A percentile compares a stretch with the other conserved stretches of the same genome.
phyloP scores from a whole-genome alignment of 2,329 filamentous ascomycete species.

The Claviceps arundinis region DNA sequence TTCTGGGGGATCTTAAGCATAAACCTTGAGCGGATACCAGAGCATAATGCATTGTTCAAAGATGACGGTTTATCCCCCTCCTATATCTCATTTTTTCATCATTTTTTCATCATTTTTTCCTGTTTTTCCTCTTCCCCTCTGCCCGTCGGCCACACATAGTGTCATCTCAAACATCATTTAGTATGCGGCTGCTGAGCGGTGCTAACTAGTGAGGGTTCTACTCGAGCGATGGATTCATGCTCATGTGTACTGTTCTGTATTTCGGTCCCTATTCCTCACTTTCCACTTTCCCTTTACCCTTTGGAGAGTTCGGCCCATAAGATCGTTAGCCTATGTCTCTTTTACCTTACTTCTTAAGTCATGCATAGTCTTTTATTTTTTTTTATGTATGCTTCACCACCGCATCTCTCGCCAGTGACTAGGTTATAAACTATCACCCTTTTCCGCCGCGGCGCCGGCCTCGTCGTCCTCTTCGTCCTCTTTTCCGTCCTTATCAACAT shows the following conservation, averaged over 20 bases:
- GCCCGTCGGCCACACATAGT: not conserved
- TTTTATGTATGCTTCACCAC: not conserved
- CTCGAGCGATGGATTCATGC: too few species aligned
- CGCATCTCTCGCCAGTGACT: not conserved
- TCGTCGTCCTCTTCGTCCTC: not conserved
- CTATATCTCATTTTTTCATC: not conserved
- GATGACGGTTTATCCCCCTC: not conserved
- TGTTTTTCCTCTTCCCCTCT: not conserved
- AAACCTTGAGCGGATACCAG: not conserved
- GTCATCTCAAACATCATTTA: too few species aligned
- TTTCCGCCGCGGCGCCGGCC: not conserved
- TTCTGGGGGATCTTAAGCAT: not conserved
- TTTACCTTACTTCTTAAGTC: too few species aligned
- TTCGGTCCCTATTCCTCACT: too few species aligned
- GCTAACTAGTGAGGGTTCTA: too few species aligned
- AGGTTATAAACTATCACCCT: not conserved
- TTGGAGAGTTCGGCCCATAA: too few species aligned
- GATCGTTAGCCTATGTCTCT: too few species aligned
- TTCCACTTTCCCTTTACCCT: too few species aligned
- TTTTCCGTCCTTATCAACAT: conserved; percentile 9
- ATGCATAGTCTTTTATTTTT: not conserved
- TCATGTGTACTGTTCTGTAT: too few species aligned
- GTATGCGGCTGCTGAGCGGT: too few species aligned
- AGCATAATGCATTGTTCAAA: not conserved
- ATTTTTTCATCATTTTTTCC: not conserved